Conservation (phyloP, 441 rosid species). For the Bocquillonia castaneifolia region DNA sequence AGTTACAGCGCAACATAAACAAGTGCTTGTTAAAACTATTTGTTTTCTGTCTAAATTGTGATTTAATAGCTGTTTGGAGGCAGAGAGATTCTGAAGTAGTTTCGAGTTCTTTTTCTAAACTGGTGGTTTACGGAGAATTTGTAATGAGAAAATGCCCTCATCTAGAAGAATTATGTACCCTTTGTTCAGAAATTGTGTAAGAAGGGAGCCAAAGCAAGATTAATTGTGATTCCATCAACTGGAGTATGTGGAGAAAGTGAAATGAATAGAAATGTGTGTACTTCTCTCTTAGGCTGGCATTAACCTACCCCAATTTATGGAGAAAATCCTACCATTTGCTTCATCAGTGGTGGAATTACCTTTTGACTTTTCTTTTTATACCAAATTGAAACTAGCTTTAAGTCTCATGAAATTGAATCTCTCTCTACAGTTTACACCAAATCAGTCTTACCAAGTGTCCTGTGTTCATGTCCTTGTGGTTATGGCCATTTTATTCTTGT, state of each 20-base stretch:
- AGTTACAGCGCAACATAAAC: neutral
- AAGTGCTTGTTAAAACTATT: slow-evolving; percentile 10
- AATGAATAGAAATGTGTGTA: neutral
- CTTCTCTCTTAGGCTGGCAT: neutral
- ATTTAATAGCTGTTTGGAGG: neutral
- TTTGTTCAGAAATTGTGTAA: neutral
- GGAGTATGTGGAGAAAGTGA: neutral
- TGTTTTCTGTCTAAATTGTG: neutral
- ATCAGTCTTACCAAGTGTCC: no score
- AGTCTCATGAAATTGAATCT: neutral
- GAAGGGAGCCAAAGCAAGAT: neutral
- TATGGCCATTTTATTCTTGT: no score
- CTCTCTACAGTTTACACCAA: no score
- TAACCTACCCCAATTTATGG: neutral
- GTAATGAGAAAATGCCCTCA: neutral
- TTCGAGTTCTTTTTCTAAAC: neutral
- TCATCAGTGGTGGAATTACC: neutral
- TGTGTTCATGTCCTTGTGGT: neutral
- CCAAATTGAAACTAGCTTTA: neutral
- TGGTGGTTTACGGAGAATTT: neutral
- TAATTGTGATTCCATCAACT: neutral
- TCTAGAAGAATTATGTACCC: neutral
- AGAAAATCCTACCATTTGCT: neutral
- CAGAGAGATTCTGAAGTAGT: neutral
- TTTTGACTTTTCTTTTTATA: neutral